Base-by-base conservation (phyloP, 2,329 filamentous ascomycete species). In the Exophiala mesophila region DNA sequence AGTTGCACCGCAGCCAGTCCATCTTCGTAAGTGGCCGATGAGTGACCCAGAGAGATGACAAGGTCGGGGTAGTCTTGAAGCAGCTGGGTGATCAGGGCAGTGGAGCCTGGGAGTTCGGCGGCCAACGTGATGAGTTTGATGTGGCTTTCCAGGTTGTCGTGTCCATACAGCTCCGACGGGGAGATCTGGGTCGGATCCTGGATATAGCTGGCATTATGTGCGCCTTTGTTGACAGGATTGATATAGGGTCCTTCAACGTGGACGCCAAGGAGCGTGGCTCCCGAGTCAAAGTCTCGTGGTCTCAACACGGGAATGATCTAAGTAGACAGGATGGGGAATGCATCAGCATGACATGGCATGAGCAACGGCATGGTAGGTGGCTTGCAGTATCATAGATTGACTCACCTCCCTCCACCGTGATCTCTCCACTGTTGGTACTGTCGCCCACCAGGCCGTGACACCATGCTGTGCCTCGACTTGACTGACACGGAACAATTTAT, bases 201-300 rank as follows among this genome's bases (percentile, higher is more conserved):
- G 55, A 73, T 72, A 32, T 71, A 65, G 16, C 63, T 60, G 18
- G 61, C 57, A 47, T 71, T 68, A 55, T 77, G 73, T 5, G 74
- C 74, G 28, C 75, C 75, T 55, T 72, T 73, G 55, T 77, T 77
- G 3, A 60, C 58, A 1, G 71, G 66, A 45, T 70, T 65, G 4
- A 78, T 67, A 52, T 74, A 77, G 5, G 75, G 74, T 2, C 74
- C 75, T 65, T 78, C 74, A 13, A 66, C 65, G 53, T 78, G 75
- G n/a, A 73, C 73, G 20, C 75, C 75, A 1, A 77, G 66, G 4
- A 77, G 62, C 13, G 68, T 65, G n/a, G 74, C 73, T 3, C 66
- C 65, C 10, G 57, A 50, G 7, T 61, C 45, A 36, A 70, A 66
- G 8, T 63, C 54, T 16, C 65, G 36, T 28, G 48, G 41, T 20